Percentiles rank a stretch among this genome's conserved stretches.
Evolutionary conservation across 2,329 filamentous ascomycete genomes (phyloP).

Genomic region (Clarireedia monteithiana): DNA sequence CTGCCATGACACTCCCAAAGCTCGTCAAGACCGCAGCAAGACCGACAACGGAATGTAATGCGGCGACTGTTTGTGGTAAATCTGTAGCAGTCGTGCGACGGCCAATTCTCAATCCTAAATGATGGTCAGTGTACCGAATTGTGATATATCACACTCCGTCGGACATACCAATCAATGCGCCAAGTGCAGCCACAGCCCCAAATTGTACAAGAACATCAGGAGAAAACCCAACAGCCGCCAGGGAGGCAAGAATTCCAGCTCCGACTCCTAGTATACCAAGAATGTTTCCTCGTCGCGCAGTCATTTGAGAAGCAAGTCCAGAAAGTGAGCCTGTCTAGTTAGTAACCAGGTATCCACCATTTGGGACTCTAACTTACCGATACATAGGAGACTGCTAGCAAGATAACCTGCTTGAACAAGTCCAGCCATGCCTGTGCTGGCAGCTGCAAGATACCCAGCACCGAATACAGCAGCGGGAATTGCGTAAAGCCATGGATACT

Average conservation of each 20-base stretch:
- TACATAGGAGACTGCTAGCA: constrained; percentile 76
- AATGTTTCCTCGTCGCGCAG: constrained; percentile 77
- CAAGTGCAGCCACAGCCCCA: constrained; percentile 64
- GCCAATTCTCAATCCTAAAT: constrained; percentile 62
- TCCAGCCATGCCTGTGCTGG: constrained; percentile 73
- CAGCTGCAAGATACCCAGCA: constrained; percentile 72
- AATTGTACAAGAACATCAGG: constrained; percentile 75
- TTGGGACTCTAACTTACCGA: constrained; percentile 34
- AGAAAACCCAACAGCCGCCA: constrained; percentile 74
- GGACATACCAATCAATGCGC: constrained; percentile 50
- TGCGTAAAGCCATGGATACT: constrained; percentile 83
- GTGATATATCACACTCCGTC: neutral
- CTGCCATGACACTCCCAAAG: constrained; percentile 75
- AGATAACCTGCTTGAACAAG: constrained; percentile 84
- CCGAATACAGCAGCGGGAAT: constrained; percentile 71
- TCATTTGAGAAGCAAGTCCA: constrained; percentile 72
- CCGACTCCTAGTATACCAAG: constrained; percentile 80
- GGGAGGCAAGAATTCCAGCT: constrained; percentile 73
- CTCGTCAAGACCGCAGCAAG: constrained; percentile 83
- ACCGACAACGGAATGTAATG: constrained; percentile 83
- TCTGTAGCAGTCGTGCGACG: constrained; percentile 83
- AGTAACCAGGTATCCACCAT: neutral
- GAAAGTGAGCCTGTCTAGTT: constrained; percentile 54
- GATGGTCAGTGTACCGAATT: neutral
- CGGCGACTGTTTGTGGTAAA: constrained; percentile 82